A percentile compares a stretch with the other conserved stretches of the same genome.
Conservation (phyloP, 2,329 filamentous ascomycete species). For the Hypoxylon sp. region DNA sequence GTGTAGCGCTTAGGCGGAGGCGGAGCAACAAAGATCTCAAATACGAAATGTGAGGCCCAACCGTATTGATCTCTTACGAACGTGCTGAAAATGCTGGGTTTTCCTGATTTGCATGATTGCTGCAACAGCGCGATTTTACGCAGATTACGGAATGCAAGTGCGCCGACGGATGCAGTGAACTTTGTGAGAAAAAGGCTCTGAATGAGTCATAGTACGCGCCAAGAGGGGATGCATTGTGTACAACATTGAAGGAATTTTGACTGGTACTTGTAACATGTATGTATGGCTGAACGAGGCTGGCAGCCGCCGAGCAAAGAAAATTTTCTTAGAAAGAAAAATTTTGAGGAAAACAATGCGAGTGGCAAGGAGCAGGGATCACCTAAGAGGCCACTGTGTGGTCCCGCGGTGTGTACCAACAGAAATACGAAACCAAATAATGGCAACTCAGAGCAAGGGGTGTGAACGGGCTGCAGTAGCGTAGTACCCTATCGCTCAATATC, state of each 20-base stretch:
- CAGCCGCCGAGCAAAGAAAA: constrained; percentile 34
- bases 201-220: constrained; percentile 49
- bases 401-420: constrained; percentile 44
- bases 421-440: constrained; percentile 46
- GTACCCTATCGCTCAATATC: constrained; percentile 10
- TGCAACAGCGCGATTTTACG: constrained; percentile 4
- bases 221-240: constrained; percentile 39
- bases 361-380: constrained; percentile 36
- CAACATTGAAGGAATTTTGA: constrained; percentile 46
- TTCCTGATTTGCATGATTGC: not conserved
- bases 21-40: constrained; percentile 11
- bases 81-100: not conserved
- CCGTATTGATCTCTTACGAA: constrained; percentile 1
- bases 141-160: constrained; percentile 6
- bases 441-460: constrained; percentile 22
- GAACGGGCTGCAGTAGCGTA: constrained; percentile 7
- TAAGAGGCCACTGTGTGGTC: constrained; percentile 28
- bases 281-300: constrained; percentile 47
- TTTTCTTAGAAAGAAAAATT: constrained; percentile 23
- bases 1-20: constrained; percentile 31
- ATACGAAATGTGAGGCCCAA: constrained; percentile 10
- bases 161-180: constrained; percentile 30
- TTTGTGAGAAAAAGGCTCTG: constrained; percentile 26
- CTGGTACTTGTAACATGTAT: no score
- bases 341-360: constrained; percentile 24